Percentiles rank a stretch among this genome's conserved stretches.
Evolutionary conservation across 148 eudicot genomes (phyloP).

Genomic region (Vaccinium vitisidaea): DNA sequence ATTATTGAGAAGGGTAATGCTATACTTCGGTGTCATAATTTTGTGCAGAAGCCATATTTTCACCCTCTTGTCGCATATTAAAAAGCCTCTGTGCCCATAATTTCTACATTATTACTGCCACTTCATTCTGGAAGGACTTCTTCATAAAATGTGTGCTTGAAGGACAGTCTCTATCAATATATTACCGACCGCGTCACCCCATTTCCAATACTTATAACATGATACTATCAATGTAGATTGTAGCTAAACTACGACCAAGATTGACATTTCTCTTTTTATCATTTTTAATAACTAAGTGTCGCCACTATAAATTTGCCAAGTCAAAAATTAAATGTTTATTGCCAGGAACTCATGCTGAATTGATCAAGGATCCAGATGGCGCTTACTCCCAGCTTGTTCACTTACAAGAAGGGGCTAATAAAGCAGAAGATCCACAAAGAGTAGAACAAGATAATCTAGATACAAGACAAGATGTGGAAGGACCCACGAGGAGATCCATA

Average conservation of each 20-base stretch:
- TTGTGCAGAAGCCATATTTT: background rate
- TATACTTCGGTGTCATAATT: background rate
- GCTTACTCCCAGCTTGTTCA: constrained; percentile 71
- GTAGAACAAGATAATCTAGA: constrained; percentile 26
- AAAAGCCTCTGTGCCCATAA: background rate
- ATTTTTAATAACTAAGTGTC: background rate
- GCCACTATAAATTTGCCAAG: constrained; percentile 6
- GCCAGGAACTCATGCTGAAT: constrained; percentile 63
- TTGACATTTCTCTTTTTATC: background rate
- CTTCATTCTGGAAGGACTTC: background rate
- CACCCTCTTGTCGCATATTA: background rate
- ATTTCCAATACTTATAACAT: background rate
- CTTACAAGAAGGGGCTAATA: constrained; percentile 58
- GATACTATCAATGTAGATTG: background rate
- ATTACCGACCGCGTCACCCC: background rate
- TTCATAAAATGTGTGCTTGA: background rate
- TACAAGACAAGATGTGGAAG: constrained; percentile 21
- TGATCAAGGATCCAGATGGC: constrained; percentile 62
- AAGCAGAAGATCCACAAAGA: constrained; percentile 27
- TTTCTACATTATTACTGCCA: background rate
- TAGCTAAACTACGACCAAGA: background rate
- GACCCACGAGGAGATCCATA: constrained; percentile 50
- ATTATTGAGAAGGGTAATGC: background rate
- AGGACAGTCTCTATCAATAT: background rate
- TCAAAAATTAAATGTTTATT: constrained; percentile 9